Conservation (phyloP, 768 basidiomycete species). For the Coprinopsis sp. region DNA sequence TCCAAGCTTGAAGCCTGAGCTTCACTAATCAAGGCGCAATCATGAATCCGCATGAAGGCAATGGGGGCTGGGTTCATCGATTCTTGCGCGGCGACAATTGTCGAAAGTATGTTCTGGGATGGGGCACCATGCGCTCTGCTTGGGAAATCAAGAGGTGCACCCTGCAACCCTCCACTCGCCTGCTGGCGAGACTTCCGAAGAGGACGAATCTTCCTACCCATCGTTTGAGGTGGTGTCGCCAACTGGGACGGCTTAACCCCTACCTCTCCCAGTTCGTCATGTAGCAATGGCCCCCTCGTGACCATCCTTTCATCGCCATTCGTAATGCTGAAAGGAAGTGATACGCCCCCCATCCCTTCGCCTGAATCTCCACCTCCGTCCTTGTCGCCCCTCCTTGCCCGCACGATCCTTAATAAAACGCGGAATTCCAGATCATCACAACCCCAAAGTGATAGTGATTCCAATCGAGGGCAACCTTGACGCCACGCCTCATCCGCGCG, state of each 20-base stretch:
- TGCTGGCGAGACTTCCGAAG: conserved; percentile 5
- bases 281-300: not conserved
- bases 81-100: conserved; percentile 31
- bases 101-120: not conserved
- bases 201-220: conserved; percentile 8
- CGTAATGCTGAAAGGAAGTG: not conserved
- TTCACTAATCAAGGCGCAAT: conserved; percentile 34
- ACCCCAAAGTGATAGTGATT: conserved; percentile 48
- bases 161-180: not conserved
- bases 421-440: conserved; percentile 40
- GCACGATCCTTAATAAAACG: conserved; percentile 33
- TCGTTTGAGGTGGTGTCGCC: conserved; percentile 6
- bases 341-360: not conserved
- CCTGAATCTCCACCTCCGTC: conserved; percentile 15
- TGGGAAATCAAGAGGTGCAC: not conserved
- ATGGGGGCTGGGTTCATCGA: conserved; percentile 31
- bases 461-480: conserved; percentile 48
- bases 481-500: conserved; percentile 23
- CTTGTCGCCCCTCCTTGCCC: conserved; percentile 31
- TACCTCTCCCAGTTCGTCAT: too few species aligned
- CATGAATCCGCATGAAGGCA: conserved; percentile 37
- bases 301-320: not conserved
- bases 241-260: not conserved
- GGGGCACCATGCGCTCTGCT: not conserved
- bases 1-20: conserved; percentile 35